Conservation (phyloP, 129 eudicot species). For the Pulicaria dysenterica region DNA sequence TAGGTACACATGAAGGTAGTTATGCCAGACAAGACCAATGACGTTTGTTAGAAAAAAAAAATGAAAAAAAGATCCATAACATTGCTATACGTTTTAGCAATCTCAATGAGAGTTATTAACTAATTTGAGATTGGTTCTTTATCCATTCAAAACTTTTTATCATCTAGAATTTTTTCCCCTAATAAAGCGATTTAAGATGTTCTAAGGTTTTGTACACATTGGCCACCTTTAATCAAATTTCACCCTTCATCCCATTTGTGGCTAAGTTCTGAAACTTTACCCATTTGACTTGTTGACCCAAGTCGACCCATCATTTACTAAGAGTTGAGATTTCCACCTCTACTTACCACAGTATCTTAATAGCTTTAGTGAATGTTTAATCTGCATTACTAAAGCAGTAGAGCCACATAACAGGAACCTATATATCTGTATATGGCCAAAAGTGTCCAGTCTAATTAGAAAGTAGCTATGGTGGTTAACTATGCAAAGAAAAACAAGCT, state of each 20-base stretch:
- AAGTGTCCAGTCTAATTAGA: background rate
- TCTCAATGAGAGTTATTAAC: too few relatives aligned
- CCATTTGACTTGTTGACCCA: background rate
- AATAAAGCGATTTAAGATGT: background rate
- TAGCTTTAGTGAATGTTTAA: background rate
- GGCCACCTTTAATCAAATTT: background rate
- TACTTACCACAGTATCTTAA: background rate
- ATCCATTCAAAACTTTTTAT: background rate
- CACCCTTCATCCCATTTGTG: too few relatives aligned
- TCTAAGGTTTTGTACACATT: background rate
- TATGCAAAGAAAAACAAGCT: background rate
- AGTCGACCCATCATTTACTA: background rate
- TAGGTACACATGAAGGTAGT: too few relatives aligned
- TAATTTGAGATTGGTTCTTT: too few relatives aligned
- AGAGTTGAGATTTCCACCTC: background rate
- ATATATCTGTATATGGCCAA: slow-evolving; percentile 5
- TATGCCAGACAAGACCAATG: too few relatives aligned
- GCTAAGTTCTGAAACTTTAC: too few relatives aligned
- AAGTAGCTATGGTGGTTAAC: background rate
- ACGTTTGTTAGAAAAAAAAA: too few relatives aligned
- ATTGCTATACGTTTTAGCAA: too few relatives aligned
- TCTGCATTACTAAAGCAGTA: background rate
- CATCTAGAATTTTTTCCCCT: background rate
- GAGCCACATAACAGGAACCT: background rate
- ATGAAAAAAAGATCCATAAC: too few relatives aligned